Evolutionary conservation across 345 rosid genomes (phyloP).

Genomic region (Citrus sinensis): DNA sequence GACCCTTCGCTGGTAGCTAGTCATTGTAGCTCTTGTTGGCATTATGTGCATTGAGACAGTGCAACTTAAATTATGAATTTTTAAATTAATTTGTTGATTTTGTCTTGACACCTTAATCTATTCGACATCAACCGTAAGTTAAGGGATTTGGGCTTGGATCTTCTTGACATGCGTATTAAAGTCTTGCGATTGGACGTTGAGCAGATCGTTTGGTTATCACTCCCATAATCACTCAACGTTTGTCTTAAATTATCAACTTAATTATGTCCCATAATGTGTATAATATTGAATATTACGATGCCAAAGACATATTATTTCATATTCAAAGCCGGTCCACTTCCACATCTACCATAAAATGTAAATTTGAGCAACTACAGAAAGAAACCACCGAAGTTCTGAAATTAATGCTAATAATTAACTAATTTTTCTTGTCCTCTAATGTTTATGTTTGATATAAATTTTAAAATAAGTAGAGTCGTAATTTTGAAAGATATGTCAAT

Average conservation of each 20-base stretch:
- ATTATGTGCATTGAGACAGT: background rate
- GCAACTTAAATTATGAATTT: background rate
- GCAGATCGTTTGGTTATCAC: too few species aligned
- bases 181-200: background rate
- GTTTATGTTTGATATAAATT: too few species aligned
- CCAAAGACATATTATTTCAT: background rate
- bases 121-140: conserved; percentile 5
- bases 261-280: background rate
- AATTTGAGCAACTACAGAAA: too few species aligned
- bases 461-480: too few species aligned
- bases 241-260: background rate
- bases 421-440: too few species aligned
- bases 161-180: background rate
- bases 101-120: background rate
- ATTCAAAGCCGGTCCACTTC: background rate
- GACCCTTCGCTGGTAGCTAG: too few species aligned
- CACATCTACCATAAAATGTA: too few species aligned
- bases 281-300: background rate
- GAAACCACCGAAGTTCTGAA: too few species aligned
- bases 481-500: too few species aligned
- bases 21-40: too few species aligned
- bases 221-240: background rate
- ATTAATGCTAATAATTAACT: too few species aligned
- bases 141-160: conserved; percentile 11
- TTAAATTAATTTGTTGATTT: background rate